Evolutionary conservation across 441 rosid species (phyloP).

Genomic region (Erysimum pusillum): DNA sequence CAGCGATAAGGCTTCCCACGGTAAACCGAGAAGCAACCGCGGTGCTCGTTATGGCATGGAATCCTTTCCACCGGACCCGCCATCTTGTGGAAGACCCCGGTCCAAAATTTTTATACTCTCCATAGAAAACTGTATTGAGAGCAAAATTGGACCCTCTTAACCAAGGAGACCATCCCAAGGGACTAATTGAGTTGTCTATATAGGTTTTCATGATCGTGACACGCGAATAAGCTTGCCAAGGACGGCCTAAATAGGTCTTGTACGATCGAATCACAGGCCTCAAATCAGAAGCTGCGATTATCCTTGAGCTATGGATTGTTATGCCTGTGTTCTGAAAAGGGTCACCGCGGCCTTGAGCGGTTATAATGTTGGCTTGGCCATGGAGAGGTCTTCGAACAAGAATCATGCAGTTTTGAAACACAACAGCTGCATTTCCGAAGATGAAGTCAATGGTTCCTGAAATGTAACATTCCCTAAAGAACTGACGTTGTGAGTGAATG

Average conservation of each 20-base stretch:
- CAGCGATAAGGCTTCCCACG: constrained; percentile 70
- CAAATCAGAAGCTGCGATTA: constrained; percentile 46
- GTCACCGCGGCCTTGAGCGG: constrained; percentile 49
- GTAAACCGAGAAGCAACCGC: constrained; percentile 73
- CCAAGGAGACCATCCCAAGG: constrained; percentile 55
- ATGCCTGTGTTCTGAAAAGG: constrained; percentile 51
- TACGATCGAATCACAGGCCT: constrained; percentile 37
- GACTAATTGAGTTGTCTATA: constrained; percentile 39
- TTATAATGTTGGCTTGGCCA: constrained; percentile 49
- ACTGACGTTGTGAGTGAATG: constrained; percentile 81
- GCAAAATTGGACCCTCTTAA: constrained; percentile 59
- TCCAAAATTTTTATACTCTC: constrained; percentile 74
- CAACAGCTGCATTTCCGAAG: constrained; percentile 52
- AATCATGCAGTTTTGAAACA: constrained; percentile 50
- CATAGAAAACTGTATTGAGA: constrained; percentile 70
- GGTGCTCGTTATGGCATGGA: constrained; percentile 63
- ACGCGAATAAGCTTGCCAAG: constrained; percentile 50
- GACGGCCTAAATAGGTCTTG: constrained; percentile 49
- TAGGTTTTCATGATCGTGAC: constrained; percentile 46
- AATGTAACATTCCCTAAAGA: constrained; percentile 78
- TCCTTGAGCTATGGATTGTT: constrained; percentile 49
- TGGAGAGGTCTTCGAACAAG: constrained; percentile 35
- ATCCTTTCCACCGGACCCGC: constrained; percentile 81
- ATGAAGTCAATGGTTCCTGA: constrained; percentile 54
- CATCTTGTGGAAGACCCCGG: constrained; percentile 67